Evolutionary conservation across 768 basidiomycete species (phyloP), one percentile per base, ranked within the genome.

Genomic region (Hygrocybe punicea): DNA sequence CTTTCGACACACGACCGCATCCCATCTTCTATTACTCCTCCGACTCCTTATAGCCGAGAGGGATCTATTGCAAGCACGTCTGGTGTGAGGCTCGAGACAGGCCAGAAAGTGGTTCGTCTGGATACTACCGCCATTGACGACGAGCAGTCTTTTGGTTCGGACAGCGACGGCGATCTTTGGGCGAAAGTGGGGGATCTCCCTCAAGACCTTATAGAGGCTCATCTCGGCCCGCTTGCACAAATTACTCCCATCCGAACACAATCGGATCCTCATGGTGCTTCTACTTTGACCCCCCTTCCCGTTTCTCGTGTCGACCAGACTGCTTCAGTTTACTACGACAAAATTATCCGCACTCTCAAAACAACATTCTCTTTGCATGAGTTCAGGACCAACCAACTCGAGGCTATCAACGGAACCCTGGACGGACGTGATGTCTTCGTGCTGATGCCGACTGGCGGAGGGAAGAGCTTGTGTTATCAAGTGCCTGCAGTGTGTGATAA

Each of bases 361-460:
- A 62, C 70, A 7, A 76, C 81, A 0, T 98, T 98, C 71, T 73
- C 74, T 5, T 76, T 98, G 13, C 63, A 78, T 0, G 64, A 67
- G 1, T 98, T 98, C 70, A 83, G 96, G 34, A 72, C 70, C 13
- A 90, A 98, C 70, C 97, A 98, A 67, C 79, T 93, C 39, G 86
- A 90, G 65, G 93, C 91, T 2, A 89, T 98, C 60, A 81, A 83
- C 44, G 88, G 87, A 14, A 85, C 89, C 0, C 74, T 99, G 69
- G 76, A 79, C 2, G 93, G 89, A 7, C 82, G 78, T 54, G 96
- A 98, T 65, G 91, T 93, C 16, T 93, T 98, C 62, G 91, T 98
- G 16, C 80, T 98, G 7, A 95, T 98, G 84, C 97, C 97, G 1
- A 99, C 97, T 1, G 94, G 93, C 35, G 93, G 93, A 4, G 93